Base-by-base conservation (phyloP, 768 basidiomycete species). In the Leccinum variicolor region DNA sequence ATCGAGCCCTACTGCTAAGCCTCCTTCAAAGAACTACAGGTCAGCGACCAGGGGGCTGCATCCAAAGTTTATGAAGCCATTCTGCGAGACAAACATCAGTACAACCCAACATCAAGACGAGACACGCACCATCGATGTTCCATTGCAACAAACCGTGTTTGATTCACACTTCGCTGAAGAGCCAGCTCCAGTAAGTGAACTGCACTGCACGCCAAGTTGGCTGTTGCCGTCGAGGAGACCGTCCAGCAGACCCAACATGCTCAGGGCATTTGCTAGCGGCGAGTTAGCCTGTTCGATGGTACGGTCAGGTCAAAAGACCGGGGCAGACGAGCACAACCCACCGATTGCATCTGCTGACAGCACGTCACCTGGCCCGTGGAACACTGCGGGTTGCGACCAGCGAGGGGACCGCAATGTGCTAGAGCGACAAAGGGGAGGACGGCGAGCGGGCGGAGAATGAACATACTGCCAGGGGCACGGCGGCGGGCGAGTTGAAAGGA, bases 61-160 rank as follows among this genome's bases (percentile, higher is more conserved):
- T 52, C 65, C 64, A 49, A 71, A 26, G 48, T 71, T 71, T 29
- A 72, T 45, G 48, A 72, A 26, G 50, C 70, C 70, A 6, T 52
- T 48, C 62, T 72, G 36, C 47, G 43, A 45, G 19, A 21, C 1
- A 2, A 28, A 15, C 23, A 25, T 10, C 5, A 4, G 1, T 4
- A 21, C 10, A 17, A 29, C 28, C 13, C 7, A 28, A 2, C 23
- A 10, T 3, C 8, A 19, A 23, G 10, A 45, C 11, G 17, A 19
- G 34, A 55, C 15, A 41, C 66, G 26, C 26, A 69, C 68, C 53
- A 36, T 60, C 8, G 47, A 36, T 13, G 66, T 56, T 8, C 59
- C 45, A 54, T 58, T 60, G 59, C 69, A 70, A 52, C 69, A 70
- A 21, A 70, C 62, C 17, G 70, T 53, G 10, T 63, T 58, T 11